Percentiles rank a stretch among this genome's conserved stretches.
phyloP scores from a whole-genome alignment of 129 eudicot genomes.

The Lactuca sativa region DNA sequence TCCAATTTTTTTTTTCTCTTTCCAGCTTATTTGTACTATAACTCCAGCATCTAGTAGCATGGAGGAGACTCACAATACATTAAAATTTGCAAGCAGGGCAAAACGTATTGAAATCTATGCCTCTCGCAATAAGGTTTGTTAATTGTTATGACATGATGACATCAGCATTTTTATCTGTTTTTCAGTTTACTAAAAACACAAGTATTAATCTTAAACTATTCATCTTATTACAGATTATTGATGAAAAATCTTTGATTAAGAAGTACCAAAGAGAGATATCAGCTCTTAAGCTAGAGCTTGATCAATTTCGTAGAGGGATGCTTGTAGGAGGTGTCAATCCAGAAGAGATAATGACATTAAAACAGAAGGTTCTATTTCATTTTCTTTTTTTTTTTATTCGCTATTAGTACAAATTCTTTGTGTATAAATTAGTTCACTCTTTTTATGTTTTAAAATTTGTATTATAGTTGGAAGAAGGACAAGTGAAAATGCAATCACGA shows the following conservation, averaged over 20 bases:
- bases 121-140: constrained; percentile 80
- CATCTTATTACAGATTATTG: constrained; percentile 74
- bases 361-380: constrained; percentile 62
- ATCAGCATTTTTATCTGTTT: constrained; percentile 15
- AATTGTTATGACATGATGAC: constrained; percentile 18
- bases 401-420: constrained; percentile 3
- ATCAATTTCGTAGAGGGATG: constrained; percentile 87
- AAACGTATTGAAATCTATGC: constrained; percentile 93
- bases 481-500: constrained; percentile 96
- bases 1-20: constrained; percentile 15
- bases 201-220: constrained; percentile 10
- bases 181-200: constrained; percentile 16
- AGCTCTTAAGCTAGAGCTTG: constrained; percentile 83
- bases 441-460: constrained; percentile 17
- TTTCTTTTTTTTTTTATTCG: constrained; percentile 15
- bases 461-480: constrained; percentile 93
- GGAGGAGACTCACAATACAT: constrained; percentile 98
- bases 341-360: constrained; percentile 86
- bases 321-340: constrained; percentile 90
- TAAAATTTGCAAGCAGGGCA: constrained; percentile 95
- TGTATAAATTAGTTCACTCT: not conserved
- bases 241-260: constrained; percentile 94
- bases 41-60: constrained; percentile 98
- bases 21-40: constrained; percentile 94
- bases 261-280: constrained; percentile 97